phyloP scores from a whole-genome alignment of 306 rosid species.

The Inga laurina region DNA sequence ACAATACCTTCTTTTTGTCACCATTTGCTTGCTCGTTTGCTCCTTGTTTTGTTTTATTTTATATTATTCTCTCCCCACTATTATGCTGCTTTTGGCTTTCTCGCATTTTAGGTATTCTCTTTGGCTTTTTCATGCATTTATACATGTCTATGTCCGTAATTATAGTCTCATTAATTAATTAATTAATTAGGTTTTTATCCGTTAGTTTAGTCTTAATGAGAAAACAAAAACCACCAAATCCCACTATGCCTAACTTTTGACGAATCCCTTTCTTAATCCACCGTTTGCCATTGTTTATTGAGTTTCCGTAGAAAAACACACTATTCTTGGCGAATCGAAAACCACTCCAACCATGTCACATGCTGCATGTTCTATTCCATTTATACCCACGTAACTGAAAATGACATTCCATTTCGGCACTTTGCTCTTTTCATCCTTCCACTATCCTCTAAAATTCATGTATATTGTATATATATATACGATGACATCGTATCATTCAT shows the following conservation, averaged over 20 bases:
- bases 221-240: conserved; percentile 52
- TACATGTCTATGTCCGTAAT: neutral
- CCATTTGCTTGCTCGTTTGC: conserved; percentile 56
- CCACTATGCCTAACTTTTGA: conserved; percentile 62
- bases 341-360: conserved; percentile 32
- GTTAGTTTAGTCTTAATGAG: neutral
- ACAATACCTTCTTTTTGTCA: conserved; percentile 54
- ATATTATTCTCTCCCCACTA: neutral
- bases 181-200: neutral
- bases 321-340: conserved; percentile 39
- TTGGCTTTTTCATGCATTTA: neutral
- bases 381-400: conserved; percentile 3
- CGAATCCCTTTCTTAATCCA: conserved; percentile 17
- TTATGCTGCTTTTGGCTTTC: neutral
- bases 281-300: neutral
- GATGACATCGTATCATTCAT: too few species aligned
- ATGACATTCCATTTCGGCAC: conserved; percentile 24
- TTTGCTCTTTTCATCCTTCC: conserved; percentile 18
- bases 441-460: conserved; percentile 6
- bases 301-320: conserved; percentile 27
- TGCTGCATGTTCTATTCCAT: neutral
- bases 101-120: neutral
- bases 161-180: neutral
- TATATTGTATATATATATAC: neutral
- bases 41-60: conserved; percentile 16